Percentiles rank a stretch among this genome's conserved stretches.
These are phyloP conservation scores for Rutstroemia sp. DNA, from an alignment of 2,329 filamentous ascomycete species.

Conservation along the genomic window DNA sequence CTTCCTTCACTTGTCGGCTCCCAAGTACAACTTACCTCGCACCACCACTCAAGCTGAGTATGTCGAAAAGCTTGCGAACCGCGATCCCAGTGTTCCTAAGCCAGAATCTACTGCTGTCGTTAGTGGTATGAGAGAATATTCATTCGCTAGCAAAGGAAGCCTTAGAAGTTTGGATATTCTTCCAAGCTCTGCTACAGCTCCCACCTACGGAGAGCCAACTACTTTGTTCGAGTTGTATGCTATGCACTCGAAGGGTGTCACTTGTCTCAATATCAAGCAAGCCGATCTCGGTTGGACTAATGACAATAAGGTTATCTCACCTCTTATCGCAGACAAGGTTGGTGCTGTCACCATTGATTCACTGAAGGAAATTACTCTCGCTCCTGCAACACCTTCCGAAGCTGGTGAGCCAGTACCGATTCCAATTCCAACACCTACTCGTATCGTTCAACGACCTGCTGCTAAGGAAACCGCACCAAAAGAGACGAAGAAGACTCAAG, in stretches of 20 bases:
- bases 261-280: slow-evolving; percentile 77
- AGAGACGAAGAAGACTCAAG: slow-evolving; percentile 24
- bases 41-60: slow-evolving; percentile 82
- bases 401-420: slow-evolving; percentile 9
- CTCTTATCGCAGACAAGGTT: slow-evolving; percentile 67
- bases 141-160: slow-evolving; percentile 77
- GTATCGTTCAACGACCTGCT: slow-evolving; percentile 23
- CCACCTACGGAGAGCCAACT: slow-evolving; percentile 55
- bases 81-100: slow-evolving; percentile 66
- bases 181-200: slow-evolving; percentile 56
- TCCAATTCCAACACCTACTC: slow-evolving; percentile 21
- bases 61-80: slow-evolving; percentile 67
- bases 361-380: slow-evolving; percentile 37
- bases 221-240: slow-evolving; percentile 90
- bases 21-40: slow-evolving; percentile 75
- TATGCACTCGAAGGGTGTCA: slow-evolving; percentile 97
- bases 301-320: slow-evolving; percentile 78
- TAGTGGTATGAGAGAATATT: slow-evolving; percentile 93
- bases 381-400: slow-evolving; percentile 7
- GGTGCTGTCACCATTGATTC: slow-evolving; percentile 70
- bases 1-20: slow-evolving; percentile 90
- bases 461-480: slow-evolving; percentile 21
- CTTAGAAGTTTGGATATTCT: slow-evolving; percentile 88
- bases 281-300: slow-evolving; percentile 85
- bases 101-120: slow-evolving; percentile 95